phyloP scores from a whole-genome alignment of 2,329 filamentous ascomycete genomes.

The Hirsutella minnesotensis region DNA sequence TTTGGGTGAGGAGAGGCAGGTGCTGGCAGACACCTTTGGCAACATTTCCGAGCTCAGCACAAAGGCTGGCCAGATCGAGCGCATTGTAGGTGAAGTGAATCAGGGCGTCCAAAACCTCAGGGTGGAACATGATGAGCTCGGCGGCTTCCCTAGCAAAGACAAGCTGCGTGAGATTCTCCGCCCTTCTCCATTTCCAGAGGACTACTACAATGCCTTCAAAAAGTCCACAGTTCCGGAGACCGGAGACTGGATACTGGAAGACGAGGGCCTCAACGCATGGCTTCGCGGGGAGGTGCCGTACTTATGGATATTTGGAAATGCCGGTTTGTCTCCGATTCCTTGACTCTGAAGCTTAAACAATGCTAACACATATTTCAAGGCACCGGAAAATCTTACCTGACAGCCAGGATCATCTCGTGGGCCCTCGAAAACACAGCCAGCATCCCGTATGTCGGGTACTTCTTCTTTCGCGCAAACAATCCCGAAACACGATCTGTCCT shows the following conservation, averaged over 20 bases:
- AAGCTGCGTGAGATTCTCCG: slow-evolving; percentile 25
- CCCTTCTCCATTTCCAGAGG: slow-evolving; percentile 30
- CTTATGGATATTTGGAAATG: slow-evolving; percentile 31
- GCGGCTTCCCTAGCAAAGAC: slow-evolving; percentile 20
- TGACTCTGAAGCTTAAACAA: background rate
- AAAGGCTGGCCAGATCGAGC: slow-evolving; percentile 23
- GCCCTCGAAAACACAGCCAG: slow-evolving; percentile 14
- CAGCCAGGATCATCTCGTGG: slow-evolving; percentile 30
- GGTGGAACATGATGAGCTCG: slow-evolving; percentile 21
- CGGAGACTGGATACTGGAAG: slow-evolving; percentile 32
- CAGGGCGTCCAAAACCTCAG: slow-evolving; percentile 21
- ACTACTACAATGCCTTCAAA: slow-evolving; percentile 27
- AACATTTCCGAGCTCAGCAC: slow-evolving; percentile 22
- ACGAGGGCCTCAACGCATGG: slow-evolving; percentile 27
- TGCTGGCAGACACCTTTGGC: slow-evolving; percentile 30
- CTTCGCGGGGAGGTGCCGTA: slow-evolving; percentile 23
- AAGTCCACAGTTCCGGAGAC: slow-evolving; percentile 27
- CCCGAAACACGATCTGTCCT: slow-evolving; percentile 31
- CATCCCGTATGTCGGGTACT: slow-evolving; percentile 26
- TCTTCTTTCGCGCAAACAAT: slow-evolving; percentile 36
- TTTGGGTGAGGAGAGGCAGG: slow-evolving; percentile 27
- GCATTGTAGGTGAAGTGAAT: slow-evolving; percentile 21
- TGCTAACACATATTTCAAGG: slow-evolving; percentile 10
- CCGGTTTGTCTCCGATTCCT: slow-evolving; percentile 14
- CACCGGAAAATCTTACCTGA: slow-evolving; percentile 34